Evolutionary conservation across 2,329 filamentous ascomycete genomes (phyloP).

Genomic region (Penicillium sp.): DNA sequence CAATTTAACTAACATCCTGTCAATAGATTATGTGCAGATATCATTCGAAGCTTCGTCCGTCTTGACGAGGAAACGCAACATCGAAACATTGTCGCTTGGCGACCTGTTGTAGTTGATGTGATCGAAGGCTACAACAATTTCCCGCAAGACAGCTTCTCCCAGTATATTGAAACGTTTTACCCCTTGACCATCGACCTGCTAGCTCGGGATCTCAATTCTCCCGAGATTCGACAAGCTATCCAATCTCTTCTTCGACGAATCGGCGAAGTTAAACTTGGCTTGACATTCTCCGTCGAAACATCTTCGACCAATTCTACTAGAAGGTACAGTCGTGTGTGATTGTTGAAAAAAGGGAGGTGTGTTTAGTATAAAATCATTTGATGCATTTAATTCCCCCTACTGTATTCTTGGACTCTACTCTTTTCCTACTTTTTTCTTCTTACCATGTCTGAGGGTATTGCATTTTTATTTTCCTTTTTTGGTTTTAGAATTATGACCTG

Average conservation of each 20-base stretch:
- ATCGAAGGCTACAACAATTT: constrained; percentile 89
- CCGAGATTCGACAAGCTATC: constrained; percentile 72
- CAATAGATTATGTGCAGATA: constrained; percentile 76
- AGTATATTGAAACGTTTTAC: constrained; percentile 79
- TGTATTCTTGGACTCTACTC: constrained; percentile 13
- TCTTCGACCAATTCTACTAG: constrained; percentile 20
- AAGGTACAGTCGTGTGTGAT: constrained; percentile 25
- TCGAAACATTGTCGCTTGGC: constrained; percentile 93
- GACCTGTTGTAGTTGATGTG: constrained; percentile 94
- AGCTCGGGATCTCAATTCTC: constrained; percentile 68
- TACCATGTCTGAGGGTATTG: constrained; percentile 4
- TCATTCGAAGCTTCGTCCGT: constrained; percentile 76
- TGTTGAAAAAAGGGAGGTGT: constrained; percentile 14
- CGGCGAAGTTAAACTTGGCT: constrained; percentile 66
- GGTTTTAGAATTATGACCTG: constrained; percentile 9
- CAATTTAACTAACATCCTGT: not conserved
- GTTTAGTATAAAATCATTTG: constrained; percentile 10
- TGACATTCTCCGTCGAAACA: constrained; percentile 28
- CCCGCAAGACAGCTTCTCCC: constrained; percentile 71
- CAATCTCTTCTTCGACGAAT: constrained; percentile 75
- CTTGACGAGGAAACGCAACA: constrained; percentile 97
- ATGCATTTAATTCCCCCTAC: constrained; percentile 15
- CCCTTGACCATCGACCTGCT: constrained; percentile 80
- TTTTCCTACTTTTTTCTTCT: constrained; percentile 7
- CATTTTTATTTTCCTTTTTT: not conserved